Percentiles rank a stretch among this genome's conserved stretches.
Evolutionary conservation across 2,329 filamentous ascomycete genomes (phyloP).

Genomic region (Lecanoromycetidae sp.): DNA sequence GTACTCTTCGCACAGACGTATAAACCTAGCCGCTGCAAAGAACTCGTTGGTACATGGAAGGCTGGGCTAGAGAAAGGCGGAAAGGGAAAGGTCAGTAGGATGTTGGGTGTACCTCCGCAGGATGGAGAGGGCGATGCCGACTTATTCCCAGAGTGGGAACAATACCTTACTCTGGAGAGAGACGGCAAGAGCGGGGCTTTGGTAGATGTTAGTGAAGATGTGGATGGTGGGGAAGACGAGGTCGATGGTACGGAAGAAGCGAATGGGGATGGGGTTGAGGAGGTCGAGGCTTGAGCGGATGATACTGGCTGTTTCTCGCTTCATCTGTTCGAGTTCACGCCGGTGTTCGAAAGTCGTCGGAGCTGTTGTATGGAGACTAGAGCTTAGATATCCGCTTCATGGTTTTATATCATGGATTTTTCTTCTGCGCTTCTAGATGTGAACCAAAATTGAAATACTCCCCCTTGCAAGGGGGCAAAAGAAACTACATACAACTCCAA

Average conservation of each 20-base stretch:
- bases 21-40: constrained; percentile 63
- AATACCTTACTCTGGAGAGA: constrained; percentile 65
- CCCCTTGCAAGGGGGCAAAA: no score
- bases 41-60: constrained; percentile 69
- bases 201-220: constrained; percentile 22
- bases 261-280: constrained; percentile 7
- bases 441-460: no score
- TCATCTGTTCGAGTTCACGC: no score
- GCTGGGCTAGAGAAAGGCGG: constrained; percentile 67
- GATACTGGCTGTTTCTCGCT: no score
- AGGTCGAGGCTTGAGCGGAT: constrained; percentile 14
- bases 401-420: no score
- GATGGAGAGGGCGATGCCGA: constrained; percentile 56
- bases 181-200: constrained; percentile 26
- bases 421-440: no score
- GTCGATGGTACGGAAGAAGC: neutral
- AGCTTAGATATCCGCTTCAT: no score
- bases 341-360: no score
- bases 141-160: constrained; percentile 92
- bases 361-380: no score
- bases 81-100: constrained; percentile 71
- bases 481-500: no score
- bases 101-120: constrained; percentile 69
- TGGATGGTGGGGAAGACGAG: constrained; percentile 10
- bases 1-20: constrained; percentile 92